Conservation (phyloP, 2,329 filamentous ascomycete genomes). For the Lizonia empirigonia region DNA sequence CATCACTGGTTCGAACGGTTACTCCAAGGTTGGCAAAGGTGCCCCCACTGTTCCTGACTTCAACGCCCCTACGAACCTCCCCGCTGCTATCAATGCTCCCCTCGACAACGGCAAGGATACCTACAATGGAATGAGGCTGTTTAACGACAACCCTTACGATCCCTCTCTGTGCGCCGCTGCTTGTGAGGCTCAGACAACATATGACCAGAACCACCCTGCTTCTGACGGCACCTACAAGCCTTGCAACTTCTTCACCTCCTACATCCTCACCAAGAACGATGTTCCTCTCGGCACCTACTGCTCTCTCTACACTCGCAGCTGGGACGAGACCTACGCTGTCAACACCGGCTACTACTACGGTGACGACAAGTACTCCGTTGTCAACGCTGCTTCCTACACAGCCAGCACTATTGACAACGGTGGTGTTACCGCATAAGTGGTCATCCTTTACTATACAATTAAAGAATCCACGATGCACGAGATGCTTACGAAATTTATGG, state of each 20-base stretch:
- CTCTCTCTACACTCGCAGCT: slow-evolving; percentile 30
- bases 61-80: slow-evolving; percentile 22
- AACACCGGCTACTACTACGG: slow-evolving; percentile 34
- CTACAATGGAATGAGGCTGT: slow-evolving; percentile 39
- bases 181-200: slow-evolving; percentile 44
- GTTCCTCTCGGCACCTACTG: slow-evolving; percentile 49
- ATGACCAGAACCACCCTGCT: slow-evolving; percentile 38
- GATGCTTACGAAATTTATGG: neutral
- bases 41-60: slow-evolving; percentile 21
- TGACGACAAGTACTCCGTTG: slow-evolving; percentile 21
- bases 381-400: slow-evolving; percentile 15
- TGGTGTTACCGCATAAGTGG: neutral
- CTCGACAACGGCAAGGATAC: slow-evolving; percentile 23
- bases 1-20: slow-evolving; percentile 36
- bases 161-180: slow-evolving; percentile 41
- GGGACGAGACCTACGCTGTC: slow-evolving; percentile 22
- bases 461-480: neutral
- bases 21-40: slow-evolving; percentile 29
- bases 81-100: slow-evolving; percentile 37
- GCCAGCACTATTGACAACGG: slow-evolving; percentile 9
- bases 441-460: neutral
- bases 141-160: slow-evolving; percentile 37
- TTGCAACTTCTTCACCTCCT: slow-evolving; percentile 49
- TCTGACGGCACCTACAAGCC: slow-evolving; percentile 37
- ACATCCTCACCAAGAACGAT: slow-evolving; percentile 45